Evolutionary conservation across 192 early-diverging fungal genomes (phyloP), one percentile per base, ranked within the genome.

Genomic region (Tieghemiomyces parasiticus): DNA sequence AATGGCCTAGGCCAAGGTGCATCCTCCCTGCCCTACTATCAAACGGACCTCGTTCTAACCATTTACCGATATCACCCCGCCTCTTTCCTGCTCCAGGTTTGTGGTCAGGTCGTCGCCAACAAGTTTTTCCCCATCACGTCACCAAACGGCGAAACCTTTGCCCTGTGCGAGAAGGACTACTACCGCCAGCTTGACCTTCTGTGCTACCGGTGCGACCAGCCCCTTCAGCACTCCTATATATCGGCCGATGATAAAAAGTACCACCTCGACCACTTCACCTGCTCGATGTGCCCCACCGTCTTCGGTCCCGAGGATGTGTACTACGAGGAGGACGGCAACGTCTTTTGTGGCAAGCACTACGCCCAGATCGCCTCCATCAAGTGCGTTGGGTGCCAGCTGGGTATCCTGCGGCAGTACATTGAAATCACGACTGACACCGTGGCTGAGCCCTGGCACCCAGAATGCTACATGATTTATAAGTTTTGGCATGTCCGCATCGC

Each of bases 381-480:
- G 62, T 99, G 96, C 71, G 87, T 91, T n/a, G 93, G 96, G 19
- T 99, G 96, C 67, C 75, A 89, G 63, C 91, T 86, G 51, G 88
- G 91, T 22, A 94, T 99, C 60, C 71, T 99, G 65, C 90, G 93
- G 71, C 91, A 92, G 65, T 99, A 92, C 80, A 81, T 99, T 46
- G 92, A 99, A 69, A 91, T 94, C 65, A 88, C 78, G 61, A 69
- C 63, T 31, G 76, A 81, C 44, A 74, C 68, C 33, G 56, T 74
- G 22, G 74, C 79, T 31, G 90, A 94, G 65, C 91, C 93, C 66
- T 99, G 96, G 96, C 96, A 99, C 68, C 93, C 94, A 6, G 90
- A 94, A 66, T 99, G 96, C 70, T 99, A 99, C 73, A 97, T 97
- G 96, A 96, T 99, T 50, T 90, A 92, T 74, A 95, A 96, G 82